A percentile compares a stretch with the other conserved stretches of the same genome.
phyloP scores from a whole-genome alignment of 2,329 filamentous ascomycete species.

The Lecanicillium sp. region DNA sequence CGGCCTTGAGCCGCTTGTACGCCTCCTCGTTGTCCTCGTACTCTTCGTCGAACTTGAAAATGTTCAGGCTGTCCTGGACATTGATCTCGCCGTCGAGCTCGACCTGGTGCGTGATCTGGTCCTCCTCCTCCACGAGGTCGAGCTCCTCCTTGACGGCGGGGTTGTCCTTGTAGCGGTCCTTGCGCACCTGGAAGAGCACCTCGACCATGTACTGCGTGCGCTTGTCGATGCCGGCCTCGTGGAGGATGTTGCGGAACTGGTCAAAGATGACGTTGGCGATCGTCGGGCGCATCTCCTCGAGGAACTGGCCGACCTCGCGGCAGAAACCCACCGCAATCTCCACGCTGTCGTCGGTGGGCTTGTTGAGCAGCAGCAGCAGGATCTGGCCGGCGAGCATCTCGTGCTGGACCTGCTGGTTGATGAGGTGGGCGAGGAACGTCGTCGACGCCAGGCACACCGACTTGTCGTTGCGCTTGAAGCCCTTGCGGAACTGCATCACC shows the following conservation, averaged over 20 bases:
- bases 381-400: conserved; percentile 93
- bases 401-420: conserved; percentile 92
- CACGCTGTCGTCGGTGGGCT: conserved; percentile 94
- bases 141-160: conserved; percentile 85
- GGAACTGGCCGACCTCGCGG: conserved; percentile 84
- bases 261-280: conserved; percentile 91
- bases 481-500: conserved; percentile 89
- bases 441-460: conserved; percentile 88
- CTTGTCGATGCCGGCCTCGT: conserved; percentile 96
- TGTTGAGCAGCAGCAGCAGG: conserved; percentile 82
- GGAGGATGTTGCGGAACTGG: conserved; percentile 88
- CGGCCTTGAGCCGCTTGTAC: conserved; percentile 84
- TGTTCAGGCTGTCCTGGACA: conserved; percentile 80
- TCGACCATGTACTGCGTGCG: conserved; percentile 99
- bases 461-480: conserved; percentile 95
- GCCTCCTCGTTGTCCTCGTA: conserved; percentile 88
- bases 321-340: conserved; percentile 95
- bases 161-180: conserved; percentile 95
- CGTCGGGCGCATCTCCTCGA: conserved; percentile 89
- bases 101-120: conserved; percentile 88
- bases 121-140: conserved; percentile 93
- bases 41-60: conserved; percentile 89
- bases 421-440: conserved; percentile 89
- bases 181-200: conserved; percentile 91
- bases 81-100: conserved; percentile 79